Conservation (phyloP, 176 grass and related monocot genomes). For the Hordeum vulgare region DNA sequence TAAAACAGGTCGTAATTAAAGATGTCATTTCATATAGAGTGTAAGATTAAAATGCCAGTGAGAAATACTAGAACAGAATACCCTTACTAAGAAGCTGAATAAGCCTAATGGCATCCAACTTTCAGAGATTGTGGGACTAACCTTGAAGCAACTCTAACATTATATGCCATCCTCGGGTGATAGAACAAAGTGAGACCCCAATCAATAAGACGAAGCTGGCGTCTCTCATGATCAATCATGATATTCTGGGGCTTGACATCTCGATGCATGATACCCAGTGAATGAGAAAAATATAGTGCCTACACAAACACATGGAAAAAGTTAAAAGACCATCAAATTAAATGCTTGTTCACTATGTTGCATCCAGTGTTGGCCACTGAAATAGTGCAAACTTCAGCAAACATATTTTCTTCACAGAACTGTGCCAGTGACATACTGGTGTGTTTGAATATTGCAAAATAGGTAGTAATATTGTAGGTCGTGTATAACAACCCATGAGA, state of each 20-base stretch:
- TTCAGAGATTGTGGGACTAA: conserved; percentile 19
- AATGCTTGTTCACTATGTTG: no score
- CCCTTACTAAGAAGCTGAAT: not conserved
- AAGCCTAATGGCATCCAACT: not conserved
- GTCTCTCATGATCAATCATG: conserved; percentile 91
- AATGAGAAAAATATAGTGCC: conserved; percentile 96
- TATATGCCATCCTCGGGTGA: conserved; percentile 88
- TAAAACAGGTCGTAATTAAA: no score
- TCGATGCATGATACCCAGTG: conserved; percentile 91
- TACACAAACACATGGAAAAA: conserved; percentile 72
- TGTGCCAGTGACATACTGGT: not conserved
- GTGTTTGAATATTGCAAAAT: not conserved
- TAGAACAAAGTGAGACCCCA: conserved; percentile 98
- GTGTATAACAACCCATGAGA: no score
- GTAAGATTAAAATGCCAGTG: no score
- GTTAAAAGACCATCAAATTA: no score
- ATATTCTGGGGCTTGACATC: conserved; percentile 97
- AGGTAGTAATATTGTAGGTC: not conserved
- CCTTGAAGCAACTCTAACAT: conserved; percentile 97
- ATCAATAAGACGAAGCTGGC: conserved; percentile 86
- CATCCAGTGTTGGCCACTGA: not conserved
- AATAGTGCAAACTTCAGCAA: conserved; percentile 1
- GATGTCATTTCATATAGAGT: no score
- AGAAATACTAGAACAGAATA: no score
- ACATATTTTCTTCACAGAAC: not conserved